A percentile compares a stretch with the other conserved stretches of the same genome.
These are phyloP conservation scores for Gracilaria gracilis DNA, from an alignment of 23 red algal species.

Conservation along the genomic window DNA sequence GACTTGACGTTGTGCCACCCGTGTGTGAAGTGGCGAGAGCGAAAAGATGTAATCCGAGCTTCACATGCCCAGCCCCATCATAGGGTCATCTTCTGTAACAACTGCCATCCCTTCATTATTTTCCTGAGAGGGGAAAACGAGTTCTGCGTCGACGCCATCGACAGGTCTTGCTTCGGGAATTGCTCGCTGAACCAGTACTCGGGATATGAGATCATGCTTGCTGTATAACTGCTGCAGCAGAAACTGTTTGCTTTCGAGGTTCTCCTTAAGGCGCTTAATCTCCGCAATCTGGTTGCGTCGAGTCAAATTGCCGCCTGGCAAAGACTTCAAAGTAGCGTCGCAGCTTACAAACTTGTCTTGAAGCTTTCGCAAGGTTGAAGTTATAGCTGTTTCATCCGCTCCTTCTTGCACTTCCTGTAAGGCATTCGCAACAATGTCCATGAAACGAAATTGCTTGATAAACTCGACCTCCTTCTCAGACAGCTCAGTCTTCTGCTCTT, in stretches of 20 bases:
- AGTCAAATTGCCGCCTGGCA: conserved; percentile 55
- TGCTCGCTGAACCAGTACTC: conserved; percentile 41
- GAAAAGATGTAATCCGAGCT: too few relatives aligned
- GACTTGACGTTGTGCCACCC: too few relatives aligned
- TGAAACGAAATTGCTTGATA: conserved; percentile 39
- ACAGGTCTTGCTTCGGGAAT: conserved; percentile 39
- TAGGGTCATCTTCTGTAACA: conserved; percentile 23
- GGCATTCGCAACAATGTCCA: conserved; percentile 38
- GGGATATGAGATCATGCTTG: conserved; percentile 64
- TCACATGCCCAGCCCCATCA: conserved; percentile 12
- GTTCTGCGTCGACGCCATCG: conserved; percentile 32
- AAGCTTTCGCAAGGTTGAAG: conserved; percentile 16
- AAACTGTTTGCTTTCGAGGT: conserved; percentile 35
- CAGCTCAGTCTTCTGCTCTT: neutral
- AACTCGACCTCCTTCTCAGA: conserved; percentile 41
- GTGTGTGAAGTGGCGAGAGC: too few relatives aligned
- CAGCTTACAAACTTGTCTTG: conserved; percentile 39
- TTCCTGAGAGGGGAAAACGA: conserved; percentile 10
- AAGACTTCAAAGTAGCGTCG: conserved; percentile 35
- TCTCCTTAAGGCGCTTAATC: conserved; percentile 44
- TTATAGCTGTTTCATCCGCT: conserved; percentile 33
- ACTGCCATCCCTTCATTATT: neutral
- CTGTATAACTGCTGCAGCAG: conserved; percentile 47
- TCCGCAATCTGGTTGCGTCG: conserved; percentile 46
- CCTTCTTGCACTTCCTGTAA: conserved; percentile 49